Evolutionary conservation across 2,329 filamentous ascomycete species (phyloP).

Genomic region (Calonectria hongkongensis): DNA sequence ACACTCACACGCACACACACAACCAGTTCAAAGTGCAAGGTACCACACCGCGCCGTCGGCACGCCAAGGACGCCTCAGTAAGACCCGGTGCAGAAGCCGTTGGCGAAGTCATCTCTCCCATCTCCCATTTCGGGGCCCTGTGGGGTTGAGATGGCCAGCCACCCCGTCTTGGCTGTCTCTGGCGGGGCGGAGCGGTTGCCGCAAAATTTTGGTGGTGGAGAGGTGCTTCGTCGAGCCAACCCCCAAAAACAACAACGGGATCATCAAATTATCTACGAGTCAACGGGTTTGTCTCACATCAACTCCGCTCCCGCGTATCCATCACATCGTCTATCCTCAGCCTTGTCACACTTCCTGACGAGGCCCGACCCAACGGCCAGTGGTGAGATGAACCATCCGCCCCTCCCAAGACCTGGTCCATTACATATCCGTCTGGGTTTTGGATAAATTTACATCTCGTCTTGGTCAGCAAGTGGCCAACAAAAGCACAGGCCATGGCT

Average conservation of each 20-base stretch:
- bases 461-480: constrained; percentile 3
- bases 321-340: not conserved
- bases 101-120: constrained; percentile 18
- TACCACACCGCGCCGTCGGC: constrained; percentile 25
- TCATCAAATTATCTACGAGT: constrained; percentile 13
- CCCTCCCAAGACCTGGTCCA: not conserved
- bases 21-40: not conserved
- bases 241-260: constrained; percentile 2
- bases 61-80: constrained; percentile 27
- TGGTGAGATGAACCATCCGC: too few species aligned
- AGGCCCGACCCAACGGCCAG: too few species aligned
- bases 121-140: constrained; percentile 10
- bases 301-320: not conserved
- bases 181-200: constrained; percentile 27
- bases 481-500: constrained; percentile 11
- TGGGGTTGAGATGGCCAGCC: constrained; percentile 30
- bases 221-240: not conserved
- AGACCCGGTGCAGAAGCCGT: constrained; percentile 36
- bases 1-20: not conserved
- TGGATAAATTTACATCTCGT: not conserved
- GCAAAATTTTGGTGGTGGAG: constrained; percentile 31
- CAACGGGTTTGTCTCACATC: constrained; percentile 9
- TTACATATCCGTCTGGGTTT: not conserved
- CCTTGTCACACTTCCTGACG: constrained; percentile 1
- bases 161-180: constrained; percentile 29